phyloP scores from a whole-genome alignment of 2,329 filamentous ascomycete species.

The Botryosphaeria dothidea region DNA sequence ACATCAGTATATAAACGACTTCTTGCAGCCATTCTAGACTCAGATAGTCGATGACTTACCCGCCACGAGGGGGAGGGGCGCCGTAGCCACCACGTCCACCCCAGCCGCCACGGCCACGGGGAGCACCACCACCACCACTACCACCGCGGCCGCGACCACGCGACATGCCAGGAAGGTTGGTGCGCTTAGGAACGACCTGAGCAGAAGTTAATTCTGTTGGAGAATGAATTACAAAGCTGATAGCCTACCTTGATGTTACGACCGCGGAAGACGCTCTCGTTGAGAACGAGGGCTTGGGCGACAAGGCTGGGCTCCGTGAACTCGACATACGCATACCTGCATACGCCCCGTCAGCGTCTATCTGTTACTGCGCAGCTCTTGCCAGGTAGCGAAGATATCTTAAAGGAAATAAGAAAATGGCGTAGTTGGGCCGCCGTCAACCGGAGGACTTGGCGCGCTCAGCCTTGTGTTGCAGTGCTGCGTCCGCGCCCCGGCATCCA shows the following conservation, averaged over 20 bases:
- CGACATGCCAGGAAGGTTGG: constrained; percentile 93
- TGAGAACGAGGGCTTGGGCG: constrained; percentile 88
- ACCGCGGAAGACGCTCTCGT: constrained; percentile 94
- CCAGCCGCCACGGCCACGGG: constrained; percentile 52
- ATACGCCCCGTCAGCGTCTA: constrained; percentile 51
- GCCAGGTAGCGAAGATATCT: constrained; percentile 56
- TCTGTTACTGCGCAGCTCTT: constrained; percentile 56
- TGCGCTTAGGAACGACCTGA: constrained; percentile 86
- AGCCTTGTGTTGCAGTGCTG: not conserved
- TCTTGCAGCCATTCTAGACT: constrained; percentile 15
- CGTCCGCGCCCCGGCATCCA: not conserved
- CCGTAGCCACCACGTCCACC: constrained; percentile 52
- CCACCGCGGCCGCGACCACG: constrained; percentile 68
- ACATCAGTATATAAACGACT: constrained; percentile 16
- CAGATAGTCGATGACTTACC: constrained; percentile 29
- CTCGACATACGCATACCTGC: constrained; percentile 97
- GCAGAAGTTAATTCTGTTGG: not conserved
- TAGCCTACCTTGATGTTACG: constrained; percentile 83
- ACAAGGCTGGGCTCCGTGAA: constrained; percentile 89
- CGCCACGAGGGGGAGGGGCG: constrained; percentile 40
- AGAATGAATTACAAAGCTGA: not conserved
- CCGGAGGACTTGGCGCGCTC: not conserved
- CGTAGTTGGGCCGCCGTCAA: not conserved
- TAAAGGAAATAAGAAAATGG: constrained; percentile 11
- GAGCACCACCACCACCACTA: constrained; percentile 42